Evolutionary conservation across 495 filamentous ascomycete genomes (phyloP).

Genomic region (Astrothelium subdiscretum): DNA sequence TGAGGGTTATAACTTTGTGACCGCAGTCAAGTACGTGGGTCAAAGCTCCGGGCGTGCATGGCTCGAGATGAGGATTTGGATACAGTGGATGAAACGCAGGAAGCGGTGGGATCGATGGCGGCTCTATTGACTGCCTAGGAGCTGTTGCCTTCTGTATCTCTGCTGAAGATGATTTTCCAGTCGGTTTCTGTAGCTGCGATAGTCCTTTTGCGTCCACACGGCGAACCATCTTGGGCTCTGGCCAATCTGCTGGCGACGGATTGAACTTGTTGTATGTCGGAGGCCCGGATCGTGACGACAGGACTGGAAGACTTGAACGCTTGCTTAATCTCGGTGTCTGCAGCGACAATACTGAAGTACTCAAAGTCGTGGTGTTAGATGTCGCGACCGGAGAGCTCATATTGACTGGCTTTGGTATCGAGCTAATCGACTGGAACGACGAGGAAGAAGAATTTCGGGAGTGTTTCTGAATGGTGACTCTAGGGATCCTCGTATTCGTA

Average conservation of each 20-base stretch:
- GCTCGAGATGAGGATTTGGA: not conserved
- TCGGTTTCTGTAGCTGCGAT: too few relatives aligned
- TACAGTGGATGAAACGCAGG: not conserved
- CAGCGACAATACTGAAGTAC: not conserved
- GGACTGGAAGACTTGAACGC: not conserved
- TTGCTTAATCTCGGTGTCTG: not conserved
- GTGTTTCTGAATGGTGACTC: not conserved
- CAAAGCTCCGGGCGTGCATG: not conserved
- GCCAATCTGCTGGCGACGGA: not conserved
- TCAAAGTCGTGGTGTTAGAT: not conserved
- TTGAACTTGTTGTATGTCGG: not conserved
- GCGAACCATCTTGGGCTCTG: not conserved
- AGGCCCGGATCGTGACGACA: not conserved
- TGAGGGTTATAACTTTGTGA: not conserved
- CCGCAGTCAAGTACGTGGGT: not conserved
- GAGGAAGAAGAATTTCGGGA: not conserved
- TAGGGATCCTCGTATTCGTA: not conserved
- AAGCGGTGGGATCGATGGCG: not conserved
- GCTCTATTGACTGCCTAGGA: not conserved
- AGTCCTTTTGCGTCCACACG: not conserved
- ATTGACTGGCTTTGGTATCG: not conserved
- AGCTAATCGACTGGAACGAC: not conserved
- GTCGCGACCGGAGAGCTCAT: not conserved
- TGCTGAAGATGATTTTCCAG: not conserved
- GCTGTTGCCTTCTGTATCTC: not conserved